phyloP scores from a whole-genome alignment of 345 rosid species.

The Eucalyptus pauciflora region DNA sequence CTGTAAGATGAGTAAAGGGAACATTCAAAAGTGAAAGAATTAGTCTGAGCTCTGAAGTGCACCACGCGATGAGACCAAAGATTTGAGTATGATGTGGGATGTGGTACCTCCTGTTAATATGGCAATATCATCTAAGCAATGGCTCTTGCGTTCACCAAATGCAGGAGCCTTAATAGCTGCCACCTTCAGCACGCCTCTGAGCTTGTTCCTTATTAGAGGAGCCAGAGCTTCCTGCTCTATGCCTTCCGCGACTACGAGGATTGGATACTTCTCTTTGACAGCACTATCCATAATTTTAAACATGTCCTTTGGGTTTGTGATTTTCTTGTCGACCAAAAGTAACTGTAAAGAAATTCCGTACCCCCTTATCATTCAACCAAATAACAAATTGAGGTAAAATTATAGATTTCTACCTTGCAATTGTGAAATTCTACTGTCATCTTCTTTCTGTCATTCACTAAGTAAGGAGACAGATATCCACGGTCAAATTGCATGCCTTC shows the following conservation, averaged over 20 bases:
- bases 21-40: neutral
- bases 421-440: slow-evolving; percentile 54
- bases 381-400: neutral
- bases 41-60: neutral
- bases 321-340: slow-evolving; percentile 81
- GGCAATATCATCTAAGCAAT: slow-evolving; percentile 83
- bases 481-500: slow-evolving; percentile 94
- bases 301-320: slow-evolving; percentile 70
- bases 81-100: neutral
- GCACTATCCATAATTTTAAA: slow-evolving; percentile 78
- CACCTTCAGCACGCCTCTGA: slow-evolving; percentile 61
- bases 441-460: slow-evolving; percentile 63
- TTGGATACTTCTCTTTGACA: slow-evolving; percentile 72
- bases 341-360: slow-evolving; percentile 37
- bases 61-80: neutral
- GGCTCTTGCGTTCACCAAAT: slow-evolving; percentile 84
- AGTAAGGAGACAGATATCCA: slow-evolving; percentile 78
- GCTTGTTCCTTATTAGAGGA: slow-evolving; percentile 77
- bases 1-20: slow-evolving; percentile 12
- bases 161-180: slow-evolving; percentile 92
- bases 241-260: slow-evolving; percentile 73
- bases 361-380: neutral
- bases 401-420: slow-evolving; percentile 56
- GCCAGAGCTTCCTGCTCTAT: slow-evolving; percentile 77
- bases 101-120: slow-evolving; percentile 82